Evolutionary conservation across 805 yeast genomes (phyloP).

Genomic region (Sungouiozyma intestinalis): DNA sequence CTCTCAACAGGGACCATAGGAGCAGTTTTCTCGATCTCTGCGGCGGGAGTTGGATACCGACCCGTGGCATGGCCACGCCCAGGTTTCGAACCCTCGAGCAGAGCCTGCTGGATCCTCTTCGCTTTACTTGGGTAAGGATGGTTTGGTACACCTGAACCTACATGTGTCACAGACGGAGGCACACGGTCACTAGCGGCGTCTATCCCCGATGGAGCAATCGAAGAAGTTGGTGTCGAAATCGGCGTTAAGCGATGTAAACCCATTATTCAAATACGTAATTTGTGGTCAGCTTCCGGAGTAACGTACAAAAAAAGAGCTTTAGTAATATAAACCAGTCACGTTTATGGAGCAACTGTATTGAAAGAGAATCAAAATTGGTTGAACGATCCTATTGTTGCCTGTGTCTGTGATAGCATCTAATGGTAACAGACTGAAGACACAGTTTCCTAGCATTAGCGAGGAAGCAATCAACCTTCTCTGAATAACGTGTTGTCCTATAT

Average conservation of each 20-base stretch:
- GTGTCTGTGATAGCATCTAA: too few species aligned
- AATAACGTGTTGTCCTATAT: too few species aligned
- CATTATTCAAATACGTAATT: background rate
- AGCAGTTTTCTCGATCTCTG: slow-evolving; percentile 6
- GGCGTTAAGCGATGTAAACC: background rate
- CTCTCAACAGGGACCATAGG: slow-evolving; percentile 12
- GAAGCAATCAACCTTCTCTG: too few species aligned
- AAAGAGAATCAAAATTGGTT: too few species aligned
- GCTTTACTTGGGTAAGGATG: background rate
- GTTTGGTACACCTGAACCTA: background rate
- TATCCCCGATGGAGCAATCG: background rate
- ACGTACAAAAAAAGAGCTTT: background rate
- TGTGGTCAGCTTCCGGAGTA: too few species aligned
- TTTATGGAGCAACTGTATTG: too few species aligned
- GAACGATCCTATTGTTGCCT: too few species aligned
- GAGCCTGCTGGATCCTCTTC: background rate
- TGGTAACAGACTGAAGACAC: too few species aligned
- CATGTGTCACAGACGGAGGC: background rate
- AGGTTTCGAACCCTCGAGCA: background rate
- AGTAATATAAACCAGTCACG: background rate
- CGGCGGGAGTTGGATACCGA: background rate
- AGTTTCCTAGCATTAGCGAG: too few species aligned
- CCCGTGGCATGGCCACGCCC: background rate
- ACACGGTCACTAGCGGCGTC: background rate
- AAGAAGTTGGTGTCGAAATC: background rate